Percentiles rank a stretch among this genome's conserved stretches.
Conservation (phyloP, 306 rosid species). For the Vicia villosa region DNA sequence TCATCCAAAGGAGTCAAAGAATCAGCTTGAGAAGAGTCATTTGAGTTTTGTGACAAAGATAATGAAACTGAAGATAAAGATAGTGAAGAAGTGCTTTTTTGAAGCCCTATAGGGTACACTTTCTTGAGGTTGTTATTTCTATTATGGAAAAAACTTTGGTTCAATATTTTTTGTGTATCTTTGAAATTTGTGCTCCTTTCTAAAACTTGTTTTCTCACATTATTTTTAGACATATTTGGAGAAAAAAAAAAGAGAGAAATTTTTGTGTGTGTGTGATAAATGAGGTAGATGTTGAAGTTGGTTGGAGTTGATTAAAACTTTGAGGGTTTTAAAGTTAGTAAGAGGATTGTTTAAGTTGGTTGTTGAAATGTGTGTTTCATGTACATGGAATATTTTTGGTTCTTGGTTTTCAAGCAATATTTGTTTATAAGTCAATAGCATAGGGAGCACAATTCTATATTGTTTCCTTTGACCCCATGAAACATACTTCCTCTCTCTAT, state of each 20-base stretch:
- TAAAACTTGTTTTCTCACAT: conserved; percentile 56
- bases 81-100: conserved; percentile 72
- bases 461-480: conserved; percentile 25
- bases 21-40: conserved; percentile 75
- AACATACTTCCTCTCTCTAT: not conserved
- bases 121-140: conserved; percentile 59
- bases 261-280: not conserved
- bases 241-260: not conserved
- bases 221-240: conserved; percentile 63
- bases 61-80: conserved; percentile 72
- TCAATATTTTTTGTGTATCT: conserved; percentile 54
- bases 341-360: conserved; percentile 44
- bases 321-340: conserved; percentile 31
- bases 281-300: conserved; percentile 8
- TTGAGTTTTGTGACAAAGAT: conserved; percentile 89
- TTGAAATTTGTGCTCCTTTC: conserved; percentile 57
- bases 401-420: conserved; percentile 75
- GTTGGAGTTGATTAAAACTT: conserved; percentile 32
- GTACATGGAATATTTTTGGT: conserved; percentile 42
- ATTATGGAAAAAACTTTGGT: conserved; percentile 49
- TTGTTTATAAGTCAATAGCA: conserved; percentile 26
- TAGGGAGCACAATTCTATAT: conserved; percentile 1
- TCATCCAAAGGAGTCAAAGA: conserved; percentile 67
- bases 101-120: conserved; percentile 91
- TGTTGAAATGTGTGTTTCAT: conserved; percentile 80